These are phyloP conservation scores for Patellifolia procumbens DNA, from an alignment of 179 eudicot species.

Conservation along the genomic window DNA sequence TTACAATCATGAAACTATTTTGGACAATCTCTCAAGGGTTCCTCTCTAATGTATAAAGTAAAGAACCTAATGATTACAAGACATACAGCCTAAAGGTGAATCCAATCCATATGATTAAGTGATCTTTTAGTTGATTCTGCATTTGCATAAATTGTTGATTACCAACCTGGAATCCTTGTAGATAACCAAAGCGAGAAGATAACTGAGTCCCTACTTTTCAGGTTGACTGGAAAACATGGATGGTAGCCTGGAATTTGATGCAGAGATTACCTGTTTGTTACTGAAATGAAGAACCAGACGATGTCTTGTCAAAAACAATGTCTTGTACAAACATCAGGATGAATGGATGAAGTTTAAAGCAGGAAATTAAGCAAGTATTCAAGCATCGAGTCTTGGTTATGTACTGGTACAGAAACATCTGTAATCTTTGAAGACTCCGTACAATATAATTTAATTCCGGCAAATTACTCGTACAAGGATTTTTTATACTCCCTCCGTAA, in stretches of 20 bases:
- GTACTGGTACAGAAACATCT: no score
- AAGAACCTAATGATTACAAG: not conserved
- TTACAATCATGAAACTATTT: not conserved
- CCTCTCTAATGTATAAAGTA: not conserved
- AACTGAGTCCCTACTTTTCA: not conserved
- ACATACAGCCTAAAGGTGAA: not conserved
- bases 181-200: not conserved
- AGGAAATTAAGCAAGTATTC: no score
- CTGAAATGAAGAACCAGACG: not conserved
- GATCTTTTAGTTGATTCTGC: not conserved
- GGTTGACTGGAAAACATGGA: not conserved
- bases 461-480: no score
- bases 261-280: not conserved
- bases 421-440: no score
- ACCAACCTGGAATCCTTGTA: not conserved
- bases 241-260: not conserved
- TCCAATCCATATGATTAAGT: not conserved
- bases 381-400: no score
- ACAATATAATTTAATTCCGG: no score
- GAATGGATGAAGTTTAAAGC: no score
- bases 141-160: not conserved
- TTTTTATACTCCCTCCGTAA: no score
- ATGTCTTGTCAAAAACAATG: not conserved
- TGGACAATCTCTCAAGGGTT: not conserved
- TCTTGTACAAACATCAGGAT: no score